phyloP scores from a whole-genome alignment of 2,329 filamentous ascomycete species.

The Hypoxylon sp. region DNA sequence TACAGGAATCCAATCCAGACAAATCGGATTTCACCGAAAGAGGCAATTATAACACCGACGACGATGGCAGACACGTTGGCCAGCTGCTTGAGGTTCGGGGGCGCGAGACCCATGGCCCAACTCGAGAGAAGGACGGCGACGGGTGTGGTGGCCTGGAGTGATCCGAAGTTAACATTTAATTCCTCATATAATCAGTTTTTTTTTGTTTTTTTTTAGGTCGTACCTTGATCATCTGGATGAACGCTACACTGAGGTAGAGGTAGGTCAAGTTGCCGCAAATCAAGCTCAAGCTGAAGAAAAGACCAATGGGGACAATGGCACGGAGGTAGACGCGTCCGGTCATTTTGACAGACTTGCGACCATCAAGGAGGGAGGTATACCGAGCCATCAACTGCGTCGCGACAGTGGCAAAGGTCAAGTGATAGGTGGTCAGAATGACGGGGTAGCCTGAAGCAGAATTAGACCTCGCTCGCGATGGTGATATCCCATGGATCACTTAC shows the following conservation, averaged over 20 bases:
- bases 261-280: slow-evolving; percentile 98
- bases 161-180: slow-evolving; percentile 25
- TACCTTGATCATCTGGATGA: slow-evolving; percentile 99
- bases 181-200: neutral
- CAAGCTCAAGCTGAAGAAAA: slow-evolving; percentile 95
- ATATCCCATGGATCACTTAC: slow-evolving; percentile 61
- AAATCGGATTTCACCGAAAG: slow-evolving; percentile 95
- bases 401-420: slow-evolving; percentile 90
- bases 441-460: slow-evolving; percentile 66
- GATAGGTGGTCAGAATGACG: slow-evolving; percentile 94
- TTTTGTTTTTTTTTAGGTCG: slow-evolving; percentile 7
- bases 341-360: slow-evolving; percentile 97
- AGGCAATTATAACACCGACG: slow-evolving; percentile 92
- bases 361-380: slow-evolving; percentile 90
- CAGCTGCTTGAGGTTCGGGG: slow-evolving; percentile 86
- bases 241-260: slow-evolving; percentile 92
- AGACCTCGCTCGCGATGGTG: slow-evolving; percentile 64
- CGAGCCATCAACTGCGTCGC: slow-evolving; percentile 95
- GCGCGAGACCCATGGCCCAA: slow-evolving; percentile 86
- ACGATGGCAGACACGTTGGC: slow-evolving; percentile 96
- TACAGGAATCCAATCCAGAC: slow-evolving; percentile 82
- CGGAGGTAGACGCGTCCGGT: slow-evolving; percentile 92
- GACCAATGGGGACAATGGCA: slow-evolving; percentile 92
- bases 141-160: slow-evolving; percentile 83
- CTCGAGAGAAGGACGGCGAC: slow-evolving; percentile 91